These are phyloP conservation scores for Sonneratia alba DNA, from an alignment of 345 rosid genomes.

Conservation along the genomic window DNA sequence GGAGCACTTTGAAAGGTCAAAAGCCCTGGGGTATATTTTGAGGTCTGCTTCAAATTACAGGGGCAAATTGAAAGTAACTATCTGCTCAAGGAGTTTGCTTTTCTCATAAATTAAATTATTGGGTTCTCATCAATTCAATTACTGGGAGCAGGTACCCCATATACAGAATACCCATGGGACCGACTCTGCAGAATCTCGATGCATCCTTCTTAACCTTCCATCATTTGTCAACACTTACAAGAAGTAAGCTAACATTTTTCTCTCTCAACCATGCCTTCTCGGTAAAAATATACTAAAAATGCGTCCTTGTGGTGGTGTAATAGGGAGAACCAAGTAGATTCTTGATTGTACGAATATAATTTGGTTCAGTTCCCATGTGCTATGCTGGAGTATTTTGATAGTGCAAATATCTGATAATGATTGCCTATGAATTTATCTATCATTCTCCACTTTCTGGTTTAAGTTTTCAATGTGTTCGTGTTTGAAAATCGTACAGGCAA, in stretches of 20 bases:
- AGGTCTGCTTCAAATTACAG: neutral
- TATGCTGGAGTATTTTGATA: neutral
- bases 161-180: constrained; percentile 77
- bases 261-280: neutral
- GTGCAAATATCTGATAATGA: neutral
- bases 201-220: constrained; percentile 82
- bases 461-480: neutral
- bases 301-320: neutral
- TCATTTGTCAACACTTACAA: constrained; percentile 41
- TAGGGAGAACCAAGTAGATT: neutral
- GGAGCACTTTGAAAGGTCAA: neutral
- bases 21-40: neutral
- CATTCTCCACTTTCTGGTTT: neutral
- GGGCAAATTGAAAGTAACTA: neutral
- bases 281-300: neutral
- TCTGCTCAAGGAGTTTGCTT: neutral
- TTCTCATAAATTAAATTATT: neutral
- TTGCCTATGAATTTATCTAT: neutral
- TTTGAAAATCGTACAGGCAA: constrained; percentile 19
- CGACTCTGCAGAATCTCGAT: constrained; percentile 59
- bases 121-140: neutral
- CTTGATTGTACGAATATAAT: neutral
- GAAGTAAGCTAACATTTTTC: constrained; percentile 25
- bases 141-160: constrained; percentile 59
- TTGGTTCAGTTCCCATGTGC: neutral